Conservation (phyloP, 805 yeast genomes). For the Candida pini region DNA sequence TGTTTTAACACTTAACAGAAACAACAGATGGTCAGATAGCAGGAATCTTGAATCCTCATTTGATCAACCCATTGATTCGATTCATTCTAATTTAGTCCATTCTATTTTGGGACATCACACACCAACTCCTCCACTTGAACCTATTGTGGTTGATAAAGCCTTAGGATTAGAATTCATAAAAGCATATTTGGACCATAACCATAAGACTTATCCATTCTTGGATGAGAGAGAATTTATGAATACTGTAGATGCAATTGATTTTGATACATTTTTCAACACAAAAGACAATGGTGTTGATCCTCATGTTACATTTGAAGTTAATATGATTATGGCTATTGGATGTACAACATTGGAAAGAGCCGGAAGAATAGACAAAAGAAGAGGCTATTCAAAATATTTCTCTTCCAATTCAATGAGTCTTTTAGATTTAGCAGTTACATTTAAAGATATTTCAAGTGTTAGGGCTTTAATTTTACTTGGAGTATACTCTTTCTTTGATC, state of each 20-base stretch:
- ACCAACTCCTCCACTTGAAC: slow-evolving; percentile 26
- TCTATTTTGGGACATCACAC: slow-evolving; percentile 23
- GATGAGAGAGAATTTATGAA: slow-evolving; percentile 33
- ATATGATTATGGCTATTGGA: slow-evolving; percentile 51
- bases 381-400: slow-evolving; percentile 35
- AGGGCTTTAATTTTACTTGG: slow-evolving; percentile 39
- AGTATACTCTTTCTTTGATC: slow-evolving; percentile 46
- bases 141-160: slow-evolving; percentile 11
- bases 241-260: slow-evolving; percentile 22
- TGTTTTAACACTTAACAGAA: too few species aligned
- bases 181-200: slow-evolving; percentile 41
- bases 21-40: background rate
- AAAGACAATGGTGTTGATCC: slow-evolving; percentile 17
- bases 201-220: slow-evolving; percentile 38
- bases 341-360: slow-evolving; percentile 43
- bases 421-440: slow-evolving; percentile 32
- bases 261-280: slow-evolving; percentile 12
- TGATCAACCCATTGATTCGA: slow-evolving; percentile 7
- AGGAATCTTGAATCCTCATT: too few species aligned
- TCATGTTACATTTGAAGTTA: slow-evolving; percentile 37
- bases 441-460: slow-evolving; percentile 36
- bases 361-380: slow-evolving; percentile 30
- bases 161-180: slow-evolving; percentile 33
- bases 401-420: slow-evolving; percentile 37
- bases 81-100: slow-evolving; percentile 11